Evolutionary conservation across 257 asterid genomes (phyloP), one percentile per base, ranked within the genome.

Genomic region (Primulina eburnea): DNA sequence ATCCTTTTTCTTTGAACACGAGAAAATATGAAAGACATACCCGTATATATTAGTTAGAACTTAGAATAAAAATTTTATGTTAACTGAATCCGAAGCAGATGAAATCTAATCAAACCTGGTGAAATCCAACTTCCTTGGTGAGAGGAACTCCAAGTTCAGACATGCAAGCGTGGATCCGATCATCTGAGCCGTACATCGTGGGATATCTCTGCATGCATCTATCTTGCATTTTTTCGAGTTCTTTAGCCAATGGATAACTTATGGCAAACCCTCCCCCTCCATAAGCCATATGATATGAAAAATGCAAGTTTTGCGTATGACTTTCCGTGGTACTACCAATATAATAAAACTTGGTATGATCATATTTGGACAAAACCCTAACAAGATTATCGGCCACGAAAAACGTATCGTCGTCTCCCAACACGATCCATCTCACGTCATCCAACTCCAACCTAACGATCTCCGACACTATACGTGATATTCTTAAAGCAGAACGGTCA

Each of bases 321-420:
- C 62, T 52, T 29, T 68, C 72, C 4, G 60, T 17, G 4, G 62
- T 20, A 43, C 63, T 33, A 8, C 72, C 72, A 17, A 68, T 30
- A 28, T 68, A 68, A 11, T 68, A 68, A 32, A 12, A 68, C 64
- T 68, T 43, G 2, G 26, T 37, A 2, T 64, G 69, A 24, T 64
- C 57, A 38, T 64, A 64, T 24, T 64, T 64, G 18, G 56, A 20
- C 64, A 68, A 16, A 11, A 68, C 64, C 20, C 64, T 33, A 11
- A 68, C 64, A 24, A 68, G 14, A 56, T 68, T 68, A 8, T 68
- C 73, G 0, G 34, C 38, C n/a, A 55, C 28, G 14, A 68, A 68
- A 8, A 68, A 16, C 21, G 73, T 68, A 4, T 68, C 73, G 11
- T 68, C 73, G 53, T 68, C 73, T 4, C 63, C 73, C 65, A 53